phyloP scores from a whole-genome alignment of 163 green algal genomes.

The Scenedesmus sp. region DNA sequence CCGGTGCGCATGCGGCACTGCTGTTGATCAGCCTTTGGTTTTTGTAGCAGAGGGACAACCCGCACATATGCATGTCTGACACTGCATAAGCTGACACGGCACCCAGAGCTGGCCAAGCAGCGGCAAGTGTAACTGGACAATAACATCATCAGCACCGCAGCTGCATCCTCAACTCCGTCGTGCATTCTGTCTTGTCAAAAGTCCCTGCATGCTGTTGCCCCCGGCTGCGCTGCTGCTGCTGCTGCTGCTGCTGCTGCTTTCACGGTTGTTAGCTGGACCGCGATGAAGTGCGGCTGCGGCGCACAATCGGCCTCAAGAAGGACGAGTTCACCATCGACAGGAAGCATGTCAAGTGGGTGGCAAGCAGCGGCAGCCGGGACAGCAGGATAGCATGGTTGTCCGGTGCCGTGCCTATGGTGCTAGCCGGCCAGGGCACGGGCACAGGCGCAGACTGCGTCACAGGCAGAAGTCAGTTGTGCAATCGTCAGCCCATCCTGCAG shows the following conservation, averaged over 20 bases:
- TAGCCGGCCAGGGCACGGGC: not conserved
- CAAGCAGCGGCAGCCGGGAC: not conserved
- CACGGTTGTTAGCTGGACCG: conserved; percentile 80
- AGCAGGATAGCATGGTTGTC: not conserved
- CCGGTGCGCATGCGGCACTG: conserved; percentile 71
- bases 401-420: not conserved
- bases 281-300: conserved; percentile 92
- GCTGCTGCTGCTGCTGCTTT: not conserved
- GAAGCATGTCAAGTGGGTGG: conserved; percentile 89
- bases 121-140: not conserved
- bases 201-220: not conserved
- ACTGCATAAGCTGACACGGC: not conserved
- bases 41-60: not conserved
- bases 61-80: not conserved
- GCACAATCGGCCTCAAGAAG: conserved; percentile 95
- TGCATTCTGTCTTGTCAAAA: not conserved
- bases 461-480: not conserved
- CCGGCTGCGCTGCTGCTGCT: not conserved
- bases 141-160: not conserved
- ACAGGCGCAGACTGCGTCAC: not conserved
- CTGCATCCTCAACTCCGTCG: not conserved
- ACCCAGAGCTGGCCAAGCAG: no score
- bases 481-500: not conserved
- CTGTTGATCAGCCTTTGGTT: not conserved
- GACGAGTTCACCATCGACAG: conserved; percentile 98